Evolutionary conservation across 1,284 basidiomycete genomes (phyloP).

Genomic region (Ceratobasidium sp.): DNA sequence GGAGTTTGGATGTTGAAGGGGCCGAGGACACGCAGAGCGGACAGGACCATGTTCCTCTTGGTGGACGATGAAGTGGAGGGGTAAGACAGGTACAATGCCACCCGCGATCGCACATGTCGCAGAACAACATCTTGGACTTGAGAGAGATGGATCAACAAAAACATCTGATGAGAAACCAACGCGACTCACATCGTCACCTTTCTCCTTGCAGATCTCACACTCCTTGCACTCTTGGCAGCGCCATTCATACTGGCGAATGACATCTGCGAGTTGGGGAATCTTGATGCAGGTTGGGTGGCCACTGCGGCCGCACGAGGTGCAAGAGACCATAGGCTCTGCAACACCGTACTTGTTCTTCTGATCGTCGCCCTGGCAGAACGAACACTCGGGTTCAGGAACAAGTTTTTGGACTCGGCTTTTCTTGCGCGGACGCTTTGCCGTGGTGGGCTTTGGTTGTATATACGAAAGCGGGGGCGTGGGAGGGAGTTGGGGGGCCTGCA

Average conservation of each 20-base stretch:
- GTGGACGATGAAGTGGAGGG: conserved; percentile 78
- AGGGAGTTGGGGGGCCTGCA: conserved; percentile 14
- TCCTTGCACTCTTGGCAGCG: conserved; percentile 93
- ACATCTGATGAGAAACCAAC: conserved; percentile 45
- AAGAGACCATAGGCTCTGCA: conserved; percentile 76
- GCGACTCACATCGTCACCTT: conserved; percentile 88
- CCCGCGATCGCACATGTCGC: conserved; percentile 94
- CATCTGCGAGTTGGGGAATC: conserved; percentile 65
- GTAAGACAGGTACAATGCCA: conserved; percentile 93
- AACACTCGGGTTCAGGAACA: conserved; percentile 68
- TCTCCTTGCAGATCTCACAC: conserved; percentile 88
- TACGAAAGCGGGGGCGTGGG: conserved; percentile 41
- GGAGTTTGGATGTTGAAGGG: conserved; percentile 49
- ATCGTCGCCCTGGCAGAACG: conserved; percentile 75
- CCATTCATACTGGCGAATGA: conserved; percentile 83
- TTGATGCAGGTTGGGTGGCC: conserved; percentile 85
- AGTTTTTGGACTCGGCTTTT: conserved; percentile 54
- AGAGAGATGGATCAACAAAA: conserved; percentile 48
- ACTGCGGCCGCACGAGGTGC: conserved; percentile 75
- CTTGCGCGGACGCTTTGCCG: conserved; percentile 60
- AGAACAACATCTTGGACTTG: conserved; percentile 88
- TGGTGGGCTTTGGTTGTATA: conserved; percentile 50
- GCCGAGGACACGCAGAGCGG: conserved; percentile 66
- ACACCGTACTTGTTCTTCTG: conserved; percentile 67
- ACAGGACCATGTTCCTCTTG: conserved; percentile 83